Evolutionary conservation across 176 grass and related monocot genomes (phyloP).

Genomic region (Hsuehochloa calcarea): DNA sequence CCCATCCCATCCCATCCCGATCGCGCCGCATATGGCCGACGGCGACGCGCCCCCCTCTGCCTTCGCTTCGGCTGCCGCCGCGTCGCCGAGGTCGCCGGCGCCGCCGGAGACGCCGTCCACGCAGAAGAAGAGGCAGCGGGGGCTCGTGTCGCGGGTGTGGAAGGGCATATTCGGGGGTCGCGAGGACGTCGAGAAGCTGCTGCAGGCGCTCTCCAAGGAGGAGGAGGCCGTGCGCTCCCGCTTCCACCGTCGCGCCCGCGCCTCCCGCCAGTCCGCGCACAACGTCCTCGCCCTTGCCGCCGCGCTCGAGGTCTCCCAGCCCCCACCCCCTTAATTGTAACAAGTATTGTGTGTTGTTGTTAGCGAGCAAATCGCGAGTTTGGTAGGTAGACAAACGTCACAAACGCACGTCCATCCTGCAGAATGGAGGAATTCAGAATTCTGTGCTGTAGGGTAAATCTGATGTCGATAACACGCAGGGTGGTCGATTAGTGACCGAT

Average conservation of each 20-base stretch:
- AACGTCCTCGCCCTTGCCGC: conserved; percentile 66
- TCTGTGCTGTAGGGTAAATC: neutral
- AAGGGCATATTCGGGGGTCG: conserved; percentile 73
- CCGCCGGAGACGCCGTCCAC: conserved; percentile 28
- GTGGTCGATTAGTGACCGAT: neutral
- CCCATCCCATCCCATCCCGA: neutral
- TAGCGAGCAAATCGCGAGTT: neutral
- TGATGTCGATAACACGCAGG: neutral
- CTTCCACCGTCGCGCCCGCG: conserved; percentile 61
- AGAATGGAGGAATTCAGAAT: neutral
- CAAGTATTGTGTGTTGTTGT: neutral
- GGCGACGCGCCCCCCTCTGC: conserved; percentile 19
- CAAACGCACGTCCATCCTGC: neutral
- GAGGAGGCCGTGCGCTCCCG: conserved; percentile 67
- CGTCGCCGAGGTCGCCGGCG: conserved; percentile 33
- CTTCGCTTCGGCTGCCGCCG: neutral
- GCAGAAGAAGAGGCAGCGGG: conserved; percentile 40
- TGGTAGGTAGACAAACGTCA: neutral
- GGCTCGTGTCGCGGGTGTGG: conserved; percentile 68
- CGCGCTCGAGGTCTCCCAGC: conserved; percentile 58
- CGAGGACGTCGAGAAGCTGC: conserved; percentile 80
- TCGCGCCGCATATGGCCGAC: conserved; percentile 45
- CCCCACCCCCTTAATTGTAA: neutral
- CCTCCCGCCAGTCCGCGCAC: conserved; percentile 55
- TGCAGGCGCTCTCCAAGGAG: conserved; percentile 80